phyloP scores from a whole-genome alignment of 2,329 filamentous ascomycete species.

The Arthroderma sp. region DNA sequence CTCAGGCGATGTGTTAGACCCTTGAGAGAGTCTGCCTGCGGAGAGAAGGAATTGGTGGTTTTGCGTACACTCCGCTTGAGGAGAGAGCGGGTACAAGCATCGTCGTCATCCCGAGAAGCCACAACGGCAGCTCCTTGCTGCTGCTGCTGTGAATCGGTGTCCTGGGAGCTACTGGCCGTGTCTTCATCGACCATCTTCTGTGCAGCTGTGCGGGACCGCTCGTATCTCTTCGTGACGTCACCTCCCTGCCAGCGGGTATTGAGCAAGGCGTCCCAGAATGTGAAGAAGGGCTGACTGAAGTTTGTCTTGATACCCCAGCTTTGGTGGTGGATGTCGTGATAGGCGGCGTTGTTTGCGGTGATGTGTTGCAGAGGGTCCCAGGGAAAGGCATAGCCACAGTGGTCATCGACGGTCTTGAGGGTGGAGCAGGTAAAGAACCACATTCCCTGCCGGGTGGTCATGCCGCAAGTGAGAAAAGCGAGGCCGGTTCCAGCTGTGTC shows the following conservation, averaged over 20 bases:
- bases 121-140: slow-evolving; percentile 15
- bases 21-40: slow-evolving; percentile 25
- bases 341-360: slow-evolving; percentile 88
- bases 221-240: slow-evolving; percentile 48
- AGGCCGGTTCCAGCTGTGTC: slow-evolving; percentile 81
- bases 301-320: slow-evolving; percentile 88
- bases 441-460: slow-evolving; percentile 80
- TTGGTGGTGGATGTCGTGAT: slow-evolving; percentile 97
- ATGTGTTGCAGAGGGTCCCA: slow-evolving; percentile 89
- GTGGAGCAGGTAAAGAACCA: slow-evolving; percentile 80
- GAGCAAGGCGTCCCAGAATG: slow-evolving; percentile 77
- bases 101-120: slow-evolving; percentile 18
- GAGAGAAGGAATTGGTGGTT: slow-evolving; percentile 24
- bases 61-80: slow-evolving; percentile 23
- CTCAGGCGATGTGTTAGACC: slow-evolving; percentile 29
- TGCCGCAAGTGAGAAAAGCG: slow-evolving; percentile 65
- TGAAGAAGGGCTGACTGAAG: slow-evolving; percentile 53
- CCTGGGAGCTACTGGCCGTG: slow-evolving; percentile 17
- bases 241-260: slow-evolving; percentile 68
- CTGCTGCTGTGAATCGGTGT: slow-evolving; percentile 13
- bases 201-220: slow-evolving; percentile 43
- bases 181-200: slow-evolving; percentile 47
- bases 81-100: slow-evolving; percentile 8
- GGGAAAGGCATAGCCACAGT: slow-evolving; percentile 91
- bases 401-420: slow-evolving; percentile 94